Conservation (phyloP, 768 basidiomycete genomes). For the Boletellus sp. region DNA sequence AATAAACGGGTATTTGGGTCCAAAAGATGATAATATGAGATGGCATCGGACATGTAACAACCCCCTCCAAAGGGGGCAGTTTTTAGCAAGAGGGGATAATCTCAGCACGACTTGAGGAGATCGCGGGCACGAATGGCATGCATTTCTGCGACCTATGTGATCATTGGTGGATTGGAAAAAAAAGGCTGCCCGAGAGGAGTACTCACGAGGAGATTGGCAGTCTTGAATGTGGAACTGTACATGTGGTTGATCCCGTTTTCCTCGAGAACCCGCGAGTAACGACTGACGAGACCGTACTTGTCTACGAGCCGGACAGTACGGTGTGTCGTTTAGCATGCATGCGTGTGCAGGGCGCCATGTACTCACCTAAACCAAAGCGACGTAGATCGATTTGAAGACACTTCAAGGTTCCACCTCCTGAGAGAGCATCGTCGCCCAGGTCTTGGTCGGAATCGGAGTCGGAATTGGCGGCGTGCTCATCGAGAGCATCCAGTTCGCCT, state of each 20-base stretch:
- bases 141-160: constrained; percentile 50
- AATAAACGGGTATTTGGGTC: constrained; percentile 16
- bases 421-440: constrained; percentile 30
- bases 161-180: neutral
- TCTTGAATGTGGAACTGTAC: constrained; percentile 82
- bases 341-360: neutral
- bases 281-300: constrained; percentile 74
- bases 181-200: constrained; percentile 1
- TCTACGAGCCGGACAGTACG: constrained; percentile 38
- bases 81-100: neutral
- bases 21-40: constrained; percentile 11
- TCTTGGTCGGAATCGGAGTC: constrained; percentile 40
- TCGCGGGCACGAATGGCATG: constrained; percentile 55
- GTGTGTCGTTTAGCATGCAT: constrained; percentile 1
- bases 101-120: constrained; percentile 57
- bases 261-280: constrained; percentile 70
- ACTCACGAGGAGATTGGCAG: constrained; percentile 69
- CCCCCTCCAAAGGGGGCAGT: neutral
- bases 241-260: constrained; percentile 76
- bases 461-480: constrained; percentile 32
- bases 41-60: neutral
- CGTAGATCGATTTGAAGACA: constrained; percentile 76
- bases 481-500: constrained; percentile 60
- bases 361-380: constrained; percentile 65
- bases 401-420: constrained; percentile 44